Conservation (phyloP, 352 stramenopile species). For the Pythium aristosporum region DNA sequence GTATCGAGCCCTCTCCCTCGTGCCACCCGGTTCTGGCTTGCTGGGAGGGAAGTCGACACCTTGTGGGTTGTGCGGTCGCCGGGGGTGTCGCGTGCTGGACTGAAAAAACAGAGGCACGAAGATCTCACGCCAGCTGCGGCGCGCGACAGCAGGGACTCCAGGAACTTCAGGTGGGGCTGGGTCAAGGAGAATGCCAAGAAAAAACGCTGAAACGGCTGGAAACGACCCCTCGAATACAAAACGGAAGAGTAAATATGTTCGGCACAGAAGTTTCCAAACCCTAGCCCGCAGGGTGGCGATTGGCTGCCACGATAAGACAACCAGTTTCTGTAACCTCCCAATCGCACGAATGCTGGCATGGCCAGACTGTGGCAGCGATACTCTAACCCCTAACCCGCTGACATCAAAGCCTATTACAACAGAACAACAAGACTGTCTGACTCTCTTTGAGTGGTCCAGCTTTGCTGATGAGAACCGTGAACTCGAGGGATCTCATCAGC, state of each 20-base stretch:
- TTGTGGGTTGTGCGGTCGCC: conserved; percentile 16
- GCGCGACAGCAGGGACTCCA: conserved; percentile 14
- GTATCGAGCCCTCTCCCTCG: conserved; percentile 11
- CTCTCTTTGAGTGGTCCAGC: conserved; percentile 15
- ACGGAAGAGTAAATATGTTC: conserved; percentile 10
- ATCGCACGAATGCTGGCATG: conserved; percentile 10
- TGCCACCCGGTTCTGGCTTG: conserved; percentile 15
- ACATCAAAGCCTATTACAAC: not conserved
- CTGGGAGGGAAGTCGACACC: conserved; percentile 2
- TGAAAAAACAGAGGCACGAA: conserved; percentile 21
- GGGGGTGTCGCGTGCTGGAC: conserved; percentile 20
- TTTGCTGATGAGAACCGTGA: too few species aligned
- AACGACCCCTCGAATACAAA: conserved; percentile 23
- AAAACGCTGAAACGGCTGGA: conserved; percentile 29
- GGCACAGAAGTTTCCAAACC: conserved; percentile 20
- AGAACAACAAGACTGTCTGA: conserved; percentile 17
- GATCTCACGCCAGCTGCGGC: conserved; percentile 14
- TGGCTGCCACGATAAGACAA: conserved; percentile 24
- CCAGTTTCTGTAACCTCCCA: not conserved
- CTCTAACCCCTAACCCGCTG: conserved; percentile 12
- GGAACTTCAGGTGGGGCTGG: not conserved
- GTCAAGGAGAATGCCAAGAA: conserved; percentile 17
- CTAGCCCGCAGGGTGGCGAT: conserved; percentile 18
- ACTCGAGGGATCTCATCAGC: not conserved
- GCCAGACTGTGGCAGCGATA: conserved; percentile 7